Evolutionary conservation across 805 yeast genomes (phyloP).

Genomic region (Wickerhamiella sergipiensis): DNA sequence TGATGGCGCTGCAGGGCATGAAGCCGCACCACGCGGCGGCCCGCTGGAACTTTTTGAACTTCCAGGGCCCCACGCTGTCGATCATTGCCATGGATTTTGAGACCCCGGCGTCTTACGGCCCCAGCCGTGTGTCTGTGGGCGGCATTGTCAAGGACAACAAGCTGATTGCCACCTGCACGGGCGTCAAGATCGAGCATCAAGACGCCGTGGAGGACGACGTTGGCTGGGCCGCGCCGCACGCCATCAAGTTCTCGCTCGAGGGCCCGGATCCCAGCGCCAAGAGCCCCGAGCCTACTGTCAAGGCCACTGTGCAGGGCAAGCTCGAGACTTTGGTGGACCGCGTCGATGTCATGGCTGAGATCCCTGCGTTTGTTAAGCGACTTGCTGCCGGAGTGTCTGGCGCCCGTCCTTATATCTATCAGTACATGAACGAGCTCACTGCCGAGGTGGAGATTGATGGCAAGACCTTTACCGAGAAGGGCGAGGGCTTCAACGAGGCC

Average conservation of each 20-base stretch:
- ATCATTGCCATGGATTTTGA: conserved; percentile 90
- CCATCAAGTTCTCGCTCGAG: conserved; percentile 43
- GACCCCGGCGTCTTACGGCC: conserved; percentile 82
- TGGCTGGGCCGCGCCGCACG: conserved; percentile 82
- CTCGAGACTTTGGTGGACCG: conserved; percentile 61
- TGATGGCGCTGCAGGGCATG: conserved; percentile 97
- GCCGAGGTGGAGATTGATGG: conserved; percentile 33
- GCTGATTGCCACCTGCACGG: conserved; percentile 48
- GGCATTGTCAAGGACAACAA: conserved; percentile 53
- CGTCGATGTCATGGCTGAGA: conserved; percentile 95
- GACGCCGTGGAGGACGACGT: conserved; percentile 42
- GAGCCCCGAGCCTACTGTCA: conserved; percentile 23
- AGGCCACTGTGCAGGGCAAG: conserved; percentile 43
- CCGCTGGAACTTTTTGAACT: conserved; percentile 85
- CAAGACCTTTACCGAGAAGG: conserved; percentile 35
- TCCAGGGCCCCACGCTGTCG: conserved; percentile 60
- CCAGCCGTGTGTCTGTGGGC: conserved; percentile 68
- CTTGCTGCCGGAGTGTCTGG: conserved; percentile 93
- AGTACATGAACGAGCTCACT: conserved; percentile 56
- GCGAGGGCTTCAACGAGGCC: conserved; percentile 63
- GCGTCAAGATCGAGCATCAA: conserved; percentile 45
- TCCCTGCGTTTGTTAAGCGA: conserved; percentile 85
- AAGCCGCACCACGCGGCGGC: conserved; percentile 99
- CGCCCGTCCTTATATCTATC: conserved; percentile 92
- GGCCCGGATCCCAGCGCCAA: conserved; percentile 37